Percentiles rank a stretch among this genome's conserved stretches.
Conservation (phyloP, 2,329 filamentous ascomycete genomes). For the Cladosporium cucumerinum region DNA sequence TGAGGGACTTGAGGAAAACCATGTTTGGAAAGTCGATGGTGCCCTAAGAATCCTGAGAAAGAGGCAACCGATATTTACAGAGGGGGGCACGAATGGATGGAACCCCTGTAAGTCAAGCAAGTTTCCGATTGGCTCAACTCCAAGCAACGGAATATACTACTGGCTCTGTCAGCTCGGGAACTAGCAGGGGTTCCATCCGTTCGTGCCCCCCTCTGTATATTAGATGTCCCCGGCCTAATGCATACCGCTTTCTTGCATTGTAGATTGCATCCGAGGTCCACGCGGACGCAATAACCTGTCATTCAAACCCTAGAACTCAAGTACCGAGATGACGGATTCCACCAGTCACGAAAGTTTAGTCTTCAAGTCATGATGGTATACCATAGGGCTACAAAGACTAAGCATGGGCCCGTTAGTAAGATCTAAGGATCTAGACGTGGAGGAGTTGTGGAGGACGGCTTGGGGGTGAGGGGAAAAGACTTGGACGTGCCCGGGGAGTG, state of each 20-base stretch:
- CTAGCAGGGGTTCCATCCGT: too few relatives aligned
- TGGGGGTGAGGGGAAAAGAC: conserved; percentile 3
- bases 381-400: neutral
- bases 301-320: conserved; percentile 1
- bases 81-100: too few relatives aligned
- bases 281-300: neutral
- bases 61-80: neutral
- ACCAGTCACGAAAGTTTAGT: neutral
- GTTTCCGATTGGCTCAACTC: too few relatives aligned
- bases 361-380: conserved; percentile 7
- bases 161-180: too few relatives aligned
- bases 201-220: too few relatives aligned
- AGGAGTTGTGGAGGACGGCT: conserved; percentile 6
- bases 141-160: too few relatives aligned
- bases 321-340: conserved; percentile 1
- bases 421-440: neutral
- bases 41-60: neutral
- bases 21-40: neutral
- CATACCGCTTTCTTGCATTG: neutral
- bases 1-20: neutral
- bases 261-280: conserved; percentile 4
- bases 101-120: too few relatives aligned
- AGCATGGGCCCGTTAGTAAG: neutral
- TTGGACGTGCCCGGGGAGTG: conserved; percentile 9
- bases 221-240: neutral